Evolutionary conservation across 2,329 filamentous ascomycete genomes (phyloP).

Genomic region (Phialophora tarda): DNA sequence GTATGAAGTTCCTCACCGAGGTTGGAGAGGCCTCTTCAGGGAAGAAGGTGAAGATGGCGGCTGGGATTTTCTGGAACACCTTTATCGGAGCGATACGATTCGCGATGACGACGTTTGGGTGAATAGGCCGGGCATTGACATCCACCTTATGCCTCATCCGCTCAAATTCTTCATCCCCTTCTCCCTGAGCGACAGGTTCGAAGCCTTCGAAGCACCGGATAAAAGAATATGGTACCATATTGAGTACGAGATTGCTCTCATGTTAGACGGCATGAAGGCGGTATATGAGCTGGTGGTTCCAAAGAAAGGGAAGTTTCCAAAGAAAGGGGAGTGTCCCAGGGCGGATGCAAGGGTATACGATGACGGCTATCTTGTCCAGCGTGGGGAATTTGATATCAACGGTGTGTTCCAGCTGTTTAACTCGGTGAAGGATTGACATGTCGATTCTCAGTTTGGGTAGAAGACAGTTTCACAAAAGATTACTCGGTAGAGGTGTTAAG

Average conservation of each 20-base stretch:
- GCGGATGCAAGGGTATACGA: too few relatives aligned
- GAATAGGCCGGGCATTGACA: background rate
- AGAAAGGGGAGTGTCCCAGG: background rate
- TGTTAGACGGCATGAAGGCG: constrained; percentile 5
- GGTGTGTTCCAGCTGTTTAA: background rate
- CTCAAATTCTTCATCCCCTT: background rate
- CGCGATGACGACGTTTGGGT: constrained; percentile 6
- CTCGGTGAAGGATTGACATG: background rate
- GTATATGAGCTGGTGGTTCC: constrained; percentile 19
- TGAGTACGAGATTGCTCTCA: constrained; percentile 21
- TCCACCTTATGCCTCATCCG: background rate
- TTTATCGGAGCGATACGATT: constrained; percentile 1
- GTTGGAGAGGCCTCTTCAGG: background rate
- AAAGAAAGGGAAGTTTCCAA: constrained; percentile 8
- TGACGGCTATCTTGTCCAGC: background rate
- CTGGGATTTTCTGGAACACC: constrained; percentile 2
- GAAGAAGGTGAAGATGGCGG: background rate
- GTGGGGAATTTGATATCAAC: background rate
- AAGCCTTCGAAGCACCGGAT: background rate
- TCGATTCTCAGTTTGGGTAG: background rate
- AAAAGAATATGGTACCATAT: background rate
- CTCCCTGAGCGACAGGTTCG: background rate
- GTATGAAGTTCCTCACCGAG: background rate
- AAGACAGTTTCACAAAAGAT: too few relatives aligned
- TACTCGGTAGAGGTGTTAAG: too few relatives aligned